Evolutionary conservation across 164 flowering plant species (phyloP).

Genomic region (Nymphaea thermarum): DNA sequence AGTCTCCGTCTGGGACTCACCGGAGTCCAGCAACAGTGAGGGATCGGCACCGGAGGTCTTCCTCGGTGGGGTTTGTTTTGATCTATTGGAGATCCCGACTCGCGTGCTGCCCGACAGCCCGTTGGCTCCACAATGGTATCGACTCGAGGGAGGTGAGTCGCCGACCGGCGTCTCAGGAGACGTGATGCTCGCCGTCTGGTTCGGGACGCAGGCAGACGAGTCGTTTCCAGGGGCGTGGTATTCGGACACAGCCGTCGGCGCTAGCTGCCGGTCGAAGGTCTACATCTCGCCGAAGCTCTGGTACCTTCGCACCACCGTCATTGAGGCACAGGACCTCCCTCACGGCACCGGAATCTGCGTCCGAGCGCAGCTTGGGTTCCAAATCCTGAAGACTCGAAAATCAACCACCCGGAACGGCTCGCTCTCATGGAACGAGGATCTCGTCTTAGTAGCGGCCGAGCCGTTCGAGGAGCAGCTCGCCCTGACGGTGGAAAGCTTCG

Average conservation of each 20-base stretch:
- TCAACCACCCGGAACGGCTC: constrained; percentile 32
- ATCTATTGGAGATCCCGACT: constrained; percentile 53
- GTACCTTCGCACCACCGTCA: constrained; percentile 60
- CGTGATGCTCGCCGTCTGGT: constrained; percentile 88
- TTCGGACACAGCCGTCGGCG: constrained; percentile 44
- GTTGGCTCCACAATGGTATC: constrained; percentile 90
- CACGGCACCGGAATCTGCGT: constrained; percentile 26
- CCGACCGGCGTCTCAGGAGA: constrained; percentile 27
- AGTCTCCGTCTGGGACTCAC: constrained; percentile 56
- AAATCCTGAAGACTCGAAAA: constrained; percentile 46
- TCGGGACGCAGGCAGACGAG: constrained; percentile 92
- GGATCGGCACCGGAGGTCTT: constrained; percentile 13
- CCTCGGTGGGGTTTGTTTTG: constrained; percentile 80
- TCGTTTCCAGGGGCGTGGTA: constrained; percentile 85
- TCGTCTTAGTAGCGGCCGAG: constrained; percentile 80
- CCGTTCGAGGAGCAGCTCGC: constrained; percentile 52
- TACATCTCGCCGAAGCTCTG: constrained; percentile 84
- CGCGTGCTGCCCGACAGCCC: constrained; percentile 94
- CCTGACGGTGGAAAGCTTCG: constrained; percentile 27
- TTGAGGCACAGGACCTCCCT: constrained; percentile 67
- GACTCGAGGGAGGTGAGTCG: constrained; percentile 68
- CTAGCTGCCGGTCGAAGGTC: constrained; percentile 39
- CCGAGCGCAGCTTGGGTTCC: constrained; percentile 57
- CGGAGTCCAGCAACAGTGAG: constrained; percentile 1
- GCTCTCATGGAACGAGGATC: constrained; percentile 80